These are phyloP conservation scores for Ustulina deusta DNA, from an alignment of 2,329 filamentous ascomycete species.

Conservation along the genomic window DNA sequence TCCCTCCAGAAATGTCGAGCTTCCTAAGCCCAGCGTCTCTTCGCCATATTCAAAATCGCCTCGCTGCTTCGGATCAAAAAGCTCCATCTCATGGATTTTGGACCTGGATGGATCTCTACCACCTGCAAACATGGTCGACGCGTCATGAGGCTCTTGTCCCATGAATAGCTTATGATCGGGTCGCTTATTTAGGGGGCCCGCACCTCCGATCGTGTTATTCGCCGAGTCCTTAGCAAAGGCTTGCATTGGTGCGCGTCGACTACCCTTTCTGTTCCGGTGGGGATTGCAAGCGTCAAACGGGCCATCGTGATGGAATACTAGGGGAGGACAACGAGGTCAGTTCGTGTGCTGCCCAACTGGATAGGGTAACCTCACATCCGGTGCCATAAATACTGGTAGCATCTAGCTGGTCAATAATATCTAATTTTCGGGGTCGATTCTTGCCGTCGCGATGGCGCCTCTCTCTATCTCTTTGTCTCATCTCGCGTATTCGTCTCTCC, in stretches of 20 bases:
- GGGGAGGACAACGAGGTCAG: conserved; percentile 21
- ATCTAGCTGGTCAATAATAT: conserved; percentile 96
- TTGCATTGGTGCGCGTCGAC: conserved; percentile 90
- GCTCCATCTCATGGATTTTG: conserved; percentile 58
- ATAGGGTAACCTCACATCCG: conserved; percentile 74
- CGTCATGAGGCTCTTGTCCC: conserved; percentile 82
- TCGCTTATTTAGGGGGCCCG: conserved; percentile 83
- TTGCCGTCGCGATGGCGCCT: conserved; percentile 66
- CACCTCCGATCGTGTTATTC: conserved; percentile 91
- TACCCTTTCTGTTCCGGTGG: conserved; percentile 87
- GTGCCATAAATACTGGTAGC: conserved; percentile 96
- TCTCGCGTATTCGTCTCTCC: conserved; percentile 64
- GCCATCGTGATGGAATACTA: conserved; percentile 97
- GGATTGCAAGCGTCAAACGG: conserved; percentile 97
- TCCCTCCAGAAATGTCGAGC: conserved; percentile 95
- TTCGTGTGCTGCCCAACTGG: neutral
- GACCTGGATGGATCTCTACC: conserved; percentile 41
- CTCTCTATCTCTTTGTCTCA: conserved; percentile 64
- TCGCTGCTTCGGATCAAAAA: conserved; percentile 77
- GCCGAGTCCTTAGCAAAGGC: conserved; percentile 92
- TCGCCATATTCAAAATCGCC: conserved; percentile 84
- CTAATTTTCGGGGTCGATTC: conserved; percentile 67
- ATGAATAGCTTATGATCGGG: conserved; percentile 91
- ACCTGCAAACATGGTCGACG: conserved; percentile 81
- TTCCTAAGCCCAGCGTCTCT: conserved; percentile 85